Conservation (phyloP, 1,284 basidiomycete species). For the Mycena citricolor region DNA sequence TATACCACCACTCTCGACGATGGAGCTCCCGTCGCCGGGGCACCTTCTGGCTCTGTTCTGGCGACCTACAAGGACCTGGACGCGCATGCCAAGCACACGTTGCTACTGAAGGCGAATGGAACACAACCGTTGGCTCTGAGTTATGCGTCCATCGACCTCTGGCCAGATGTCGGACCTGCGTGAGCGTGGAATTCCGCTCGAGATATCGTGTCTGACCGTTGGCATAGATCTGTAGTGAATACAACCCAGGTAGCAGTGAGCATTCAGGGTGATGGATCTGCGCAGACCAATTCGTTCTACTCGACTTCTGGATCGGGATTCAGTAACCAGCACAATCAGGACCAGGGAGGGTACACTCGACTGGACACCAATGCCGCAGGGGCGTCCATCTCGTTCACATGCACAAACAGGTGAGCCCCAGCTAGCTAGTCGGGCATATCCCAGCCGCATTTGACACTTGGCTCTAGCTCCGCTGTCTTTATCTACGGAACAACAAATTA, state of each 20-base stretch:
- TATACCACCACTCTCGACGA: conserved; percentile 23
- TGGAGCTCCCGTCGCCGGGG: conserved; percentile 10
- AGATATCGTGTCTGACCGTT: neutral
- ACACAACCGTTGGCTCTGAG: conserved; percentile 16
- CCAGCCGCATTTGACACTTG: neutral
- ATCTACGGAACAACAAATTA: conserved; percentile 24
- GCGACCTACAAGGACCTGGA: conserved; percentile 21
- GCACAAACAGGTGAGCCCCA: conserved; percentile 17
- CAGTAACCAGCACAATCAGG: conserved; percentile 20
- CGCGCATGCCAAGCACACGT: conserved; percentile 18
- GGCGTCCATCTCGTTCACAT: conserved; percentile 19
- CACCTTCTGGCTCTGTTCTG: conserved; percentile 18
- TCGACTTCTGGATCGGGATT: conserved; percentile 16
- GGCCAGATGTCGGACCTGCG: conserved; percentile 5
- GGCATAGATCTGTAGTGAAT: conserved; percentile 8
- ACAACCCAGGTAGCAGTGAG: conserved; percentile 16
- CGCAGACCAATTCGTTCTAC: conserved; percentile 18
- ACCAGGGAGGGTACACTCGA: conserved; percentile 20
- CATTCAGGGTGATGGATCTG: conserved; percentile 5
- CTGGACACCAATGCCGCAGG: conserved; percentile 20
- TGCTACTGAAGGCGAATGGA: conserved; percentile 19
- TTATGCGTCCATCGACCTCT: conserved; percentile 19
- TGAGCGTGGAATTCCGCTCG: neutral
- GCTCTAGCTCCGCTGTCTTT: conserved; percentile 20
- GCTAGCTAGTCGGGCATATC: neutral